Evolutionary conservation across 2,329 filamentous ascomycete species (phyloP).

Genomic region (Pseudogymnoascus sp.): DNA sequence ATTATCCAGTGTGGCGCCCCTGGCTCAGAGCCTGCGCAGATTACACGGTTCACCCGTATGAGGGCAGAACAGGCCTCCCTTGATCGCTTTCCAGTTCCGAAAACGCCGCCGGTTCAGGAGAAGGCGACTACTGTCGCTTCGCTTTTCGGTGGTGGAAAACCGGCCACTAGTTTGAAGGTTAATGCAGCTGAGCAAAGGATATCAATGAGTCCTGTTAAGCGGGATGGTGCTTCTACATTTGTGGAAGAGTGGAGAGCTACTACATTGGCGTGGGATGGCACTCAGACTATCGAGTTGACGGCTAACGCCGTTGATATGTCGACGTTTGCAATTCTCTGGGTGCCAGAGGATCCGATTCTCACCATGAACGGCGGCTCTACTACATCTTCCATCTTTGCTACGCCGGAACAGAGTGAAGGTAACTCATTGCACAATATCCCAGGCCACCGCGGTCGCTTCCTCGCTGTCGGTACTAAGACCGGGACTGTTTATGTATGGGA

Average conservation of each 20-base stretch:
- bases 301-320: conserved; percentile 67
- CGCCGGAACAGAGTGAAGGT: conserved; percentile 16
- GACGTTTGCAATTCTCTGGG: conserved; percentile 58
- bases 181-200: conserved; percentile 20
- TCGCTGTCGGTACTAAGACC: conserved; percentile 71
- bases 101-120: conserved; percentile 22
- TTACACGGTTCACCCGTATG: conserved; percentile 51
- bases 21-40: conserved; percentile 31
- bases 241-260: conserved; percentile 61
- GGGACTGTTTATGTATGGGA: conserved; percentile 82
- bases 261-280: conserved; percentile 50
- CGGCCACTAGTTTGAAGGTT: conserved; percentile 20
- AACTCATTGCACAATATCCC: conserved; percentile 55
- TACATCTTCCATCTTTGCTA: conserved; percentile 23
- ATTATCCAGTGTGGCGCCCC: conserved; percentile 58
- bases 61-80: conserved; percentile 28
- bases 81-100: conserved; percentile 26
- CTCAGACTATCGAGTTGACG: conserved; percentile 54
- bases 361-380: conserved; percentile 42
- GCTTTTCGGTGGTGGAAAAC: conserved; percentile 26
- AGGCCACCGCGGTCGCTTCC: conserved; percentile 70
- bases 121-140: conserved; percentile 24
- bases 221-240: conserved; percentile 28
- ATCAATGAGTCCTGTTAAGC: conserved; percentile 19
- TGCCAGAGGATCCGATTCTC: conserved; percentile 69